These are phyloP conservation scores for Neoboletus subvelutipes DNA, from an alignment of 768 basidiomycete genomes.

Conservation along the genomic window DNA sequence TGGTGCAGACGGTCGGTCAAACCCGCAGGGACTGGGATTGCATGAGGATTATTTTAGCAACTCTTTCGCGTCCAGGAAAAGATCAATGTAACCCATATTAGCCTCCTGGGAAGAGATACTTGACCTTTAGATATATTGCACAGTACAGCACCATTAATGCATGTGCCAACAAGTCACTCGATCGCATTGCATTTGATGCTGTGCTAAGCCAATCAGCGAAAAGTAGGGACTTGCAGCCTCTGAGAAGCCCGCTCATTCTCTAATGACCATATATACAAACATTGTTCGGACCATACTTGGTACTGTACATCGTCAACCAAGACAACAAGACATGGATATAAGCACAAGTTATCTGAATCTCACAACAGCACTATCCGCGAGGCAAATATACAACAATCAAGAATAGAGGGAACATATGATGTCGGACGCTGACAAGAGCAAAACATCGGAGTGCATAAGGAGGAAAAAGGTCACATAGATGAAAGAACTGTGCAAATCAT, in stretches of 20 bases:
- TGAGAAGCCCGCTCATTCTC: not conserved
- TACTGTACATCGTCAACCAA: not conserved
- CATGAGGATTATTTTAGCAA: too few relatives aligned
- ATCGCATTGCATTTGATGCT: too few relatives aligned
- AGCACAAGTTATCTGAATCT: not conserved
- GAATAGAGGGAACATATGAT: not conserved
- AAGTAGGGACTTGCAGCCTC: not conserved
- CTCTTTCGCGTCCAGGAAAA: too few relatives aligned
- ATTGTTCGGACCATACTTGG: not conserved
- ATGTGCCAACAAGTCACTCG: too few relatives aligned
- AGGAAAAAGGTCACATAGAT: conserved; percentile 3
- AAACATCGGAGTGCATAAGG: conserved; percentile 1
- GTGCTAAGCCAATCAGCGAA: too few relatives aligned
- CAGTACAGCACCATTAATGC: too few relatives aligned
- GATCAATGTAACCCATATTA: too few relatives aligned
- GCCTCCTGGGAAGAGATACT: too few relatives aligned
- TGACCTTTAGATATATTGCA: too few relatives aligned
- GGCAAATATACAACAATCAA: not conserved
- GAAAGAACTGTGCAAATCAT: not conserved
- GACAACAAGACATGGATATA: not conserved
- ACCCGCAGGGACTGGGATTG: too few relatives aligned
- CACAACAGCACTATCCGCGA: conserved; percentile 3
- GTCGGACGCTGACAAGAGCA: not conserved
- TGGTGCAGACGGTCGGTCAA: too few relatives aligned
- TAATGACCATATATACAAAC: not conserved